phyloP scores from a whole-genome alignment of 2,329 filamentous ascomycete genomes.

The Ascomycota sp. region DNA sequence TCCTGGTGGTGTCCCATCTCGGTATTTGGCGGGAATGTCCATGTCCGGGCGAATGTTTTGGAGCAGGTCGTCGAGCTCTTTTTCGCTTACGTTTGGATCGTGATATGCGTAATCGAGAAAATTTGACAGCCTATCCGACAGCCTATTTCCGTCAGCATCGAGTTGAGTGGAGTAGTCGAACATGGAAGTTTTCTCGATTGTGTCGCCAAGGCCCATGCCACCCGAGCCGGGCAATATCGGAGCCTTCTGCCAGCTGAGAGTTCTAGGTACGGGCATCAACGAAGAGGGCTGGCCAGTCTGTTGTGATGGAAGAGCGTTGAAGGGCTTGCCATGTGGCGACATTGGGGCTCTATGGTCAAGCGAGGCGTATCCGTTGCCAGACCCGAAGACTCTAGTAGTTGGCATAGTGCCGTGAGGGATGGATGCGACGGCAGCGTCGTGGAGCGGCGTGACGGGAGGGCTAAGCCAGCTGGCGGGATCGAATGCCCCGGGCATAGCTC shows the following conservation, averaged over 20 bases:
- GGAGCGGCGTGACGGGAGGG: not conserved
- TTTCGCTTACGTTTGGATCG: constrained; percentile 20
- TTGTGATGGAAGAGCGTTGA: not conserved
- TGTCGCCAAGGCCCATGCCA: constrained; percentile 8
- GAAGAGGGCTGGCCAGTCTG: too few species aligned
- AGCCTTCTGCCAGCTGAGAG: not conserved
- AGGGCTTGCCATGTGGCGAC: too few species aligned
- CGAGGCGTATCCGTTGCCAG: too few species aligned
- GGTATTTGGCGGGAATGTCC: constrained; percentile 35
- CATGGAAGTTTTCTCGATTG: constrained; percentile 16
- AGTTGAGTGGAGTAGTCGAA: constrained; percentile 15
- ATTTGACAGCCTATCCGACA: constrained; percentile 12
- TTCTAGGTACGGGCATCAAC: too few species aligned
- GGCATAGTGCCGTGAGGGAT: not conserved
- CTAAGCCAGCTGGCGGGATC: constrained; percentile 1
- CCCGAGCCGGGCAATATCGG: not conserved
- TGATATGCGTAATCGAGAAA: constrained; percentile 15
- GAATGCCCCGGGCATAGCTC: constrained; percentile 6
- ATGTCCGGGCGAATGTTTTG: constrained; percentile 53
- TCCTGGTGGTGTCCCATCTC: constrained; percentile 45
- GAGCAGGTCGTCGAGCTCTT: constrained; percentile 47
- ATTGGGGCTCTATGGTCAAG: too few species aligned
- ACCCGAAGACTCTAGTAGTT: too few species aligned
- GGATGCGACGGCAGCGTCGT: not conserved
- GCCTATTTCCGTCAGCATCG: constrained; percentile 15